Conservation (phyloP, 2,329 filamentous ascomycete species). For the Paecilomyces sp. region DNA sequence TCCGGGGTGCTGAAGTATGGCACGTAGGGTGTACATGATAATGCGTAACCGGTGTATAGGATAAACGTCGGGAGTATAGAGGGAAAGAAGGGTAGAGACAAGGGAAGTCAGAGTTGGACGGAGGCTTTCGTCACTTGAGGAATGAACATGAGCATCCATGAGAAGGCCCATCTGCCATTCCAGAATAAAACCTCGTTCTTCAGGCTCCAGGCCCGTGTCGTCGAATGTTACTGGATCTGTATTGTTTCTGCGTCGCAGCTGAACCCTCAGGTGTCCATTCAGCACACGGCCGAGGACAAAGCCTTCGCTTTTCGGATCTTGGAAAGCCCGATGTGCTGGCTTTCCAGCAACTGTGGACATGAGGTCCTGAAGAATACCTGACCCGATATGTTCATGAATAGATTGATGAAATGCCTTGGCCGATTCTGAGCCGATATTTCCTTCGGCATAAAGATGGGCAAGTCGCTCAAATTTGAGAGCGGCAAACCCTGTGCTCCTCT, state of each 20-base stretch:
- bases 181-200: slow-evolving; percentile 22
- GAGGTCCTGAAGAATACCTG: slow-evolving; percentile 27
- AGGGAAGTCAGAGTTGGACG: slow-evolving; percentile 19
- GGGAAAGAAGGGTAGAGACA: slow-evolving; percentile 22
- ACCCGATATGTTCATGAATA: slow-evolving; percentile 32
- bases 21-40: slow-evolving; percentile 26
- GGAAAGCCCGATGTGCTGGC: slow-evolving; percentile 20
- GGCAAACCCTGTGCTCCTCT: slow-evolving; percentile 32
- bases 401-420: slow-evolving; percentile 31
- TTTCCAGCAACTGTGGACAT: slow-evolving; percentile 15
- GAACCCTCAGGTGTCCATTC: slow-evolving; percentile 27
- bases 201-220: slow-evolving; percentile 16
- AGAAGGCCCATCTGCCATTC: slow-evolving; percentile 33
- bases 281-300: slow-evolving; percentile 33
- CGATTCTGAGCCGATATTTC: slow-evolving; percentile 27
- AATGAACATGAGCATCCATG: slow-evolving; percentile 20
- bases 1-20: slow-evolving; percentile 24
- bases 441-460: slow-evolving; percentile 33
- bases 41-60: slow-evolving; percentile 33
- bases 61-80: slow-evolving; percentile 22
- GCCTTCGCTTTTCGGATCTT: slow-evolving; percentile 25
- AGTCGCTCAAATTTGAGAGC: slow-evolving; percentile 40
- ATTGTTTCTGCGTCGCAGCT: slow-evolving; percentile 21
- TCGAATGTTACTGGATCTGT: slow-evolving; percentile 23
- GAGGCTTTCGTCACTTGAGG: slow-evolving; percentile 20